These are phyloP conservation scores for Mycothermus thermophilus DNA, from an alignment of 495 filamentous ascomycete genomes.

Conservation along the genomic window DNA sequence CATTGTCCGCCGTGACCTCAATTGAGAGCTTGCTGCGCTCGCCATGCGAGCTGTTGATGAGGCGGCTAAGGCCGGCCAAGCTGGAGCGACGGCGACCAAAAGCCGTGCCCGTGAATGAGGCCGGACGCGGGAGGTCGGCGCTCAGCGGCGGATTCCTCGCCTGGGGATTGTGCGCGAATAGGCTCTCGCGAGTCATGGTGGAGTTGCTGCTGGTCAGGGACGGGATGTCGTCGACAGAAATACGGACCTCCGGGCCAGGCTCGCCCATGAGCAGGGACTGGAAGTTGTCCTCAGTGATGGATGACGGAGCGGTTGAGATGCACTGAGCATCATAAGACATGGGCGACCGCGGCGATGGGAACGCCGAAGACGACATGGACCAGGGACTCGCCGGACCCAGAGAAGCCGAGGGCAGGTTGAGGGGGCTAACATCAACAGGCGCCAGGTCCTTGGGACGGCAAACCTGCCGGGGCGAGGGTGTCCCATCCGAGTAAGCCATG, in stretches of 20 bases:
- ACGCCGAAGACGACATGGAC: constrained; percentile 39
- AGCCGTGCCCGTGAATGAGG: constrained; percentile 53
- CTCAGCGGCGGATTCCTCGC: constrained; percentile 17
- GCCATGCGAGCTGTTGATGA: constrained; percentile 63
- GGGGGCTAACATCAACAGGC: constrained; percentile 36
- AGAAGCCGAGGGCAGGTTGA: constrained; percentile 29
- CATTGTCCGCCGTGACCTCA: constrained; percentile 42
- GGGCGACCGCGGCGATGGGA: constrained; percentile 42
- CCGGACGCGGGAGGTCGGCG: constrained; percentile 49
- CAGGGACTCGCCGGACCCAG: constrained; percentile 39
- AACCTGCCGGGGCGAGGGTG: constrained; percentile 41
- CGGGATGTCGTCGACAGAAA: constrained; percentile 75
- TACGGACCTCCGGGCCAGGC: constrained; percentile 49
- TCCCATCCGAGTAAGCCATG: constrained; percentile 35
- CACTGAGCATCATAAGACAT: constrained; percentile 56
- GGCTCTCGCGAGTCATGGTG: constrained; percentile 59
- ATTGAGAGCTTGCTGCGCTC: constrained; percentile 72
- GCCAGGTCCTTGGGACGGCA: constrained; percentile 42
- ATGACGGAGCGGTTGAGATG: constrained; percentile 58
- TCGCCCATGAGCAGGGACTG: constrained; percentile 47
- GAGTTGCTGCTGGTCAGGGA: constrained; percentile 79
- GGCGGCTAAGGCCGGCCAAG: constrained; percentile 69
- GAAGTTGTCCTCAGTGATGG: constrained; percentile 54
- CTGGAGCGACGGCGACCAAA: constrained; percentile 67
- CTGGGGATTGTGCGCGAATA: constrained; percentile 22